These are phyloP conservation scores for Phaseolus coccineus DNA, from an alignment of 331 rosid species.

Conservation along the genomic window DNA sequence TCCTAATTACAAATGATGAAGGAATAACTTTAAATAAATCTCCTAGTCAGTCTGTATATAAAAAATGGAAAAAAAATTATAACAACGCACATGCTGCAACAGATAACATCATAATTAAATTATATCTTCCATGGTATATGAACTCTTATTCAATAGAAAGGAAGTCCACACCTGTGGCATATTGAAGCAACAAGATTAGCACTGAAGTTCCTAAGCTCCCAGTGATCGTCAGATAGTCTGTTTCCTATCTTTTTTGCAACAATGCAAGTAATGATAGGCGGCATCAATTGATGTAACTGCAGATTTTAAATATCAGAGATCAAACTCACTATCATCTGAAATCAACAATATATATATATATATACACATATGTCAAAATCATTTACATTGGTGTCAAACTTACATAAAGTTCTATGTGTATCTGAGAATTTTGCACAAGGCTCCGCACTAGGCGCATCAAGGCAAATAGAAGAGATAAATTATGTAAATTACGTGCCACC, in stretches of 20 bases:
- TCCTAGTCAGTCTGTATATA: neutral
- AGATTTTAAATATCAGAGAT: slow-evolving; percentile 41
- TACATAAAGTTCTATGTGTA: slow-evolving; percentile 91
- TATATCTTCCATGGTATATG: slow-evolving; percentile 1
- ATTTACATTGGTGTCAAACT: slow-evolving; percentile 47
- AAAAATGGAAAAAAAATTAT: neutral
- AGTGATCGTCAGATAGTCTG: slow-evolving; percentile 80
- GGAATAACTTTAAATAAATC: slow-evolving; percentile 1
- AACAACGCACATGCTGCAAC: neutral
- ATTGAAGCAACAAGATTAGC: slow-evolving; percentile 80
- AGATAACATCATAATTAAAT: slow-evolving; percentile 15
- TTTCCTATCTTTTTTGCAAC: slow-evolving; percentile 85
- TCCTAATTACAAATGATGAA: neutral
- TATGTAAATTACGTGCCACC: slow-evolving; percentile 70
- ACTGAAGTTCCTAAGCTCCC: slow-evolving; percentile 92
- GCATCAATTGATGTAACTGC: slow-evolving; percentile 96
- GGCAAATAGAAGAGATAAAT: slow-evolving; percentile 64
- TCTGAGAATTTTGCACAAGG: slow-evolving; percentile 81
- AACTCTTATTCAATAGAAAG: slow-evolving; percentile 29
- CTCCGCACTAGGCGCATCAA: slow-evolving; percentile 82
- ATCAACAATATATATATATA: neutral
- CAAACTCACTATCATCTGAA: slow-evolving; percentile 36
- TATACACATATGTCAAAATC: neutral
- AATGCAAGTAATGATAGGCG: slow-evolving; percentile 87
- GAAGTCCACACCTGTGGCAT: slow-evolving; percentile 80